A percentile compares a stretch with the other conserved stretches of the same genome.
Conservation (phyloP, 495 filamentous ascomycete species). For the Aspergillus egyptiacus region DNA sequence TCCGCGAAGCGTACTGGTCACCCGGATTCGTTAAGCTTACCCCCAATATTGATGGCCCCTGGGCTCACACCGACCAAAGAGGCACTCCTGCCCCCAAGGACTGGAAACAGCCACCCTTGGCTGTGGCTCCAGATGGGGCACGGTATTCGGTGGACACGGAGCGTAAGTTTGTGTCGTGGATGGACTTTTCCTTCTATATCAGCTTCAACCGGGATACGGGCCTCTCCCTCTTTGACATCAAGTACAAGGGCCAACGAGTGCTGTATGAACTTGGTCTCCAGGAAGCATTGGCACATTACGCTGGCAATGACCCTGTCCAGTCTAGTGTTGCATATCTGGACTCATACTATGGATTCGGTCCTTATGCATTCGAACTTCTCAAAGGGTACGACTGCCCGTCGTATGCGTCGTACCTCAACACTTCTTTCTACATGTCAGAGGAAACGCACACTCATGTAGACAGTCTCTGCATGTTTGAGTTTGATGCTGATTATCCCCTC, state of each 20-base stretch:
- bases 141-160: conserved; percentile 15
- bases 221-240: conserved; percentile 15
- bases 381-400: conserved; percentile 18
- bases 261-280: conserved; percentile 17
- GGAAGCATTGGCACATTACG: conserved; percentile 17
- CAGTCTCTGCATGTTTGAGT: conserved; percentile 18
- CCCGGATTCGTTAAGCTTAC: conserved; percentile 13
- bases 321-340: conserved; percentile 15
- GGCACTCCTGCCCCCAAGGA: conserved; percentile 11
- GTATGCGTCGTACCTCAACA: conserved; percentile 17
- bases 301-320: conserved; percentile 15
- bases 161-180: conserved; percentile 15
- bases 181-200: conserved; percentile 19
- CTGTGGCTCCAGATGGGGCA: conserved; percentile 12
- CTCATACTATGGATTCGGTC: conserved; percentile 17
- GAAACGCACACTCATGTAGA: conserved; percentile 16
- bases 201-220: conserved; percentile 14
- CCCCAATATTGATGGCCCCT: conserved; percentile 14
- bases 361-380: conserved; percentile 13
- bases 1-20: conserved; percentile 16
- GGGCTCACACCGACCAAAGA: conserved; percentile 15
- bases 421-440: conserved; percentile 12
- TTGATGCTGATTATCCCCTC: conserved; percentile 15
- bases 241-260: conserved; percentile 15
- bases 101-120: conserved; percentile 12